These are phyloP conservation scores for Chamaecyparis obtusa DNA, from an alignment of 75 land plant genomes.

Conservation along the genomic window DNA sequence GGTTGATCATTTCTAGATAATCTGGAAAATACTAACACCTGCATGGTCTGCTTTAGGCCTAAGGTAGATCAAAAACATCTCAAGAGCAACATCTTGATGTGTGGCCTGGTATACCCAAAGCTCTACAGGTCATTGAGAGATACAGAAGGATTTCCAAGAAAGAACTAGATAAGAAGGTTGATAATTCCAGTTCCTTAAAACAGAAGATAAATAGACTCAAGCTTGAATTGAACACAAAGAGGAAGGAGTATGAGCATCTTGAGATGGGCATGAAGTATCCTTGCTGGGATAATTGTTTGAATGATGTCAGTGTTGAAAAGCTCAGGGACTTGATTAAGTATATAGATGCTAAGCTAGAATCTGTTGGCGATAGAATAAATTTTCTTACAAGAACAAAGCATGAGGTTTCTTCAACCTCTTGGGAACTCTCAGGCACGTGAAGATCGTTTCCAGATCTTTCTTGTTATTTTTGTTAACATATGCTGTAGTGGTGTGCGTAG, in stretches of 20 bases:
- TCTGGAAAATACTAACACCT: too few species aligned
- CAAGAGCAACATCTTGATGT: too few species aligned
- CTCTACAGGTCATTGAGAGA: conserved; percentile 15
- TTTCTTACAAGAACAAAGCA: conserved; percentile 1
- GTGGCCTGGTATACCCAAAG: conserved; percentile 12
- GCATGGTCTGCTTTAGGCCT: conserved; percentile 41
- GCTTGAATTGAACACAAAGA: conserved; percentile 25
- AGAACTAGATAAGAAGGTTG: conserved; percentile 46
- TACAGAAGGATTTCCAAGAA: conserved; percentile 22
- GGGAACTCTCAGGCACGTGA: too few species aligned
- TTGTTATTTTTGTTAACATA: too few species aligned
- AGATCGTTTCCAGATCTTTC: too few species aligned
- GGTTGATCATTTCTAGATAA: too few species aligned
- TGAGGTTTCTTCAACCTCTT: background rate
- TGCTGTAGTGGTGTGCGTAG: too few species aligned
- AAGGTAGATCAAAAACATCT: conserved; percentile 10
- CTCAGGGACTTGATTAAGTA: conserved; percentile 23
- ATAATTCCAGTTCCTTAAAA: conserved; percentile 52
- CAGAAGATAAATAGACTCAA: conserved; percentile 38
- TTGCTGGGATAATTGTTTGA: too few species aligned
- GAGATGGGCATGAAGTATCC: too few species aligned
- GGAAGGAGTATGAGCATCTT: conserved; percentile 25
- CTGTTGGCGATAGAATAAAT: conserved; percentile 15
- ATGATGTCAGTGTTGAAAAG: too few species aligned
- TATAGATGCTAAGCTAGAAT: conserved; percentile 26